phyloP scores from a whole-genome alignment of 2,329 filamentous ascomycete species.

The Monascus ruber region DNA sequence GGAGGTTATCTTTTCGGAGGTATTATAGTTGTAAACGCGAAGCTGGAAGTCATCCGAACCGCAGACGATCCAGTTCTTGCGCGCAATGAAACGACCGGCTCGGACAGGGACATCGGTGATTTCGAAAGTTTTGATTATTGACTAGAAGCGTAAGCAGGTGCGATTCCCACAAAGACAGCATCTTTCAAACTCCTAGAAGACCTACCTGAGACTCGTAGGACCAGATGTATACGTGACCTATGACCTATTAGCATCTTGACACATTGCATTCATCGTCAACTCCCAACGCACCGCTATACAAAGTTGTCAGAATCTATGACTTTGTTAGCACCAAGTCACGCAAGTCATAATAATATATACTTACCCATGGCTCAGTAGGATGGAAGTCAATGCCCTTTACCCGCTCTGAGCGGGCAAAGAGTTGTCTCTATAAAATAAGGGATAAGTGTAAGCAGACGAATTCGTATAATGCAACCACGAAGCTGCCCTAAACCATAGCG shows the following conservation, averaged over 20 bases:
- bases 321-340: constrained; percentile 12
- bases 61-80: constrained; percentile 98
- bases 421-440: constrained; percentile 51
- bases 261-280: background rate
- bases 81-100: constrained; percentile 87
- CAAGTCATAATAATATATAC: constrained; percentile 9
- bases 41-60: constrained; percentile 85
- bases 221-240: constrained; percentile 98
- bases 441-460: constrained; percentile 28
- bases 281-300: constrained; percentile 70
- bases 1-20: constrained; percentile 91
- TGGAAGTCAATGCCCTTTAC: constrained; percentile 98
- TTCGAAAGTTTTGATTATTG: constrained; percentile 97
- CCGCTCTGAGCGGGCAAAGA: constrained; percentile 83
- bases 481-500: background rate
- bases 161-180: background rate
- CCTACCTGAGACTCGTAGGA: constrained; percentile 79
- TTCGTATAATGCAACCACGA: constrained; percentile 1
- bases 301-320: constrained; percentile 63
- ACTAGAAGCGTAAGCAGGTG: constrained; percentile 29
- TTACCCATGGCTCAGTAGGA: constrained; percentile 88
- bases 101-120: constrained; percentile 96
- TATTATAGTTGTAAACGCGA: constrained; percentile 98
- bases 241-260: constrained; percentile 15
- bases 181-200: background rate